Conservation (phyloP, 306 rosid species). For the Morella rubra region DNA sequence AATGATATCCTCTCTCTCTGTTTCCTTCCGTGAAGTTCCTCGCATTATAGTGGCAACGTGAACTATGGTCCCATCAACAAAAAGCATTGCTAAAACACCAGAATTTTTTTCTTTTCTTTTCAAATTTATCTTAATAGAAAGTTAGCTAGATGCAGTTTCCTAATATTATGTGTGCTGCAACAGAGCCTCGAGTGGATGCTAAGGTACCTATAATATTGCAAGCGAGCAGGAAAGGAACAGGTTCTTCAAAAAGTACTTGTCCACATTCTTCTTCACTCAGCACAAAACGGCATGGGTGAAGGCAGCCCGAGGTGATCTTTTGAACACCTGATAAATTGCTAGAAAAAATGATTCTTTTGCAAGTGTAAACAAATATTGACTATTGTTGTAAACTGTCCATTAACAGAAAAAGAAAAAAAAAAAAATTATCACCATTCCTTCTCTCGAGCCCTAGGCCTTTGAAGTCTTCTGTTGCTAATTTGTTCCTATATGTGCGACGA, state of each 20-base stretch:
- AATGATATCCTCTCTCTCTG: not conserved
- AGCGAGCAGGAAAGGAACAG: constrained; percentile 25
- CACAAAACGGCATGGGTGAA: constrained; percentile 25
- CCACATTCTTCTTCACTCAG: constrained; percentile 23
- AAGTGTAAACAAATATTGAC: constrained; percentile 26
- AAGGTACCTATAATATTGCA: constrained; percentile 47
- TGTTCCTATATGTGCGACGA: constrained; percentile 3
- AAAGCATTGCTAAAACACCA: not conserved
- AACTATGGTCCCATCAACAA: too few species aligned
- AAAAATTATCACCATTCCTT: not conserved
- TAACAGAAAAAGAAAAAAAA: not conserved
- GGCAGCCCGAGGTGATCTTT: constrained; percentile 17
- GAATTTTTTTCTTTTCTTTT: not conserved
- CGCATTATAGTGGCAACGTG: not conserved
- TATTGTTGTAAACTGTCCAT: constrained; percentile 21
- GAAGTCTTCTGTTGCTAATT: not conserved
- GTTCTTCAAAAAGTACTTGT: constrained; percentile 24
- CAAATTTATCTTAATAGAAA: not conserved
- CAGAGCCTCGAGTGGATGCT: constrained; percentile 90
- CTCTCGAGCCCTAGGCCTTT: constrained; percentile 9
- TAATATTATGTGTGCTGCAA: constrained; percentile 26
- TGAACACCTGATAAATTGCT: constrained; percentile 19
- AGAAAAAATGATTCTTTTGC: constrained; percentile 21
- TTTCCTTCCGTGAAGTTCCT: not conserved
- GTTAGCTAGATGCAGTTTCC: constrained; percentile 22